These are phyloP conservation scores for Aspergillus arachidicola DNA, from an alignment of 2,329 filamentous ascomycete species.

Conservation along the genomic window DNA sequence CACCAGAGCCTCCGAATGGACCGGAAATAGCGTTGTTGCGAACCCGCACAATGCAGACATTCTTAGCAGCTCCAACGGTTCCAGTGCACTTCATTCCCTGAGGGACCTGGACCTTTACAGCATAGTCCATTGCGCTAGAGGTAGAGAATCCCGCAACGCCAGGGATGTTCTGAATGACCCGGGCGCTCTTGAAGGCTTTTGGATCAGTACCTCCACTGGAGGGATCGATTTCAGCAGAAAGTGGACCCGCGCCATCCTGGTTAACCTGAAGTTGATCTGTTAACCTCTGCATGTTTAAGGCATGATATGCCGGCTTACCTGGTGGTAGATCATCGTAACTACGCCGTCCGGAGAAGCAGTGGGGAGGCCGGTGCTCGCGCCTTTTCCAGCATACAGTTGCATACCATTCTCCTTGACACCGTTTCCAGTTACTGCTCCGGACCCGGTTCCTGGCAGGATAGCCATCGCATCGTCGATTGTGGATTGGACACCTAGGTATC, in stretches of 20 bases:
- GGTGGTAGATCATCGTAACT: slow-evolving; percentile 66
- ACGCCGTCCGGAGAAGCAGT: slow-evolving; percentile 63
- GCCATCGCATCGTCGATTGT: slow-evolving; percentile 9
- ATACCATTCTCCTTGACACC: slow-evolving; percentile 57
- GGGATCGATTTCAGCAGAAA: slow-evolving; percentile 62
- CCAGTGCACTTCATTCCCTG: slow-evolving; percentile 67
- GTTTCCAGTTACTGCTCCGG: slow-evolving; percentile 52
- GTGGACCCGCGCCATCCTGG: slow-evolving; percentile 69
- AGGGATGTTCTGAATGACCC: slow-evolving; percentile 64
- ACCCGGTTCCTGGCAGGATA: slow-evolving; percentile 39
- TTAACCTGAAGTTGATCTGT: slow-evolving; percentile 52
- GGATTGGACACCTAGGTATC: slow-evolving; percentile 9
- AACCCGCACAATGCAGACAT: slow-evolving; percentile 67
- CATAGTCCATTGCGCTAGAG: slow-evolving; percentile 65
- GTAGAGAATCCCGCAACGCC: slow-evolving; percentile 63
- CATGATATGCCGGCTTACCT: slow-evolving; percentile 34
- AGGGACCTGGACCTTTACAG: slow-evolving; percentile 67
- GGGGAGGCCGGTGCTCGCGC: slow-evolving; percentile 59
- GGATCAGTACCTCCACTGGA: slow-evolving; percentile 66
- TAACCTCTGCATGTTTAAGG: neutral
- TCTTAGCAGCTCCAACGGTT: slow-evolving; percentile 58
- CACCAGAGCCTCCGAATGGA: slow-evolving; percentile 68
- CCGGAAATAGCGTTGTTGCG: slow-evolving; percentile 64
- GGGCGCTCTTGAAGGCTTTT: slow-evolving; percentile 61
- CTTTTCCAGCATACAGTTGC: slow-evolving; percentile 56